These are phyloP conservation scores for Primulina eburnea DNA, from an alignment of 257 asterid species.

Conservation along the genomic window DNA sequence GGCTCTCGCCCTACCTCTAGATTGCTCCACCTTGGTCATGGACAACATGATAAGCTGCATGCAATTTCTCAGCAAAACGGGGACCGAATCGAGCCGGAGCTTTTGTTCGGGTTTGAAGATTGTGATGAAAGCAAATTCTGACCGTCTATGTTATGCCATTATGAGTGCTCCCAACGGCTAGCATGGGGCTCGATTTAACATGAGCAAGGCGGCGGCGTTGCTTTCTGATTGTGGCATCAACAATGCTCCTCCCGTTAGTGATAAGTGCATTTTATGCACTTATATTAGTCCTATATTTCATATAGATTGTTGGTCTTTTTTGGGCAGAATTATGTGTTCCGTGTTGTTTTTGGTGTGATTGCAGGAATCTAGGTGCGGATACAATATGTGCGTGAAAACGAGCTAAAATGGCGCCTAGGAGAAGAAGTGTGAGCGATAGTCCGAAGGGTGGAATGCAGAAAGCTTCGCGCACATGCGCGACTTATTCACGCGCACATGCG, in stretches of 20 bases:
- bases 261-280: too few relatives aligned
- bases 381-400: too few relatives aligned
- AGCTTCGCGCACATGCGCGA: too few relatives aligned
- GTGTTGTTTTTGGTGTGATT: too few relatives aligned
- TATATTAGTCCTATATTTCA: too few relatives aligned
- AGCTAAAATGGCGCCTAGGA: too few relatives aligned
- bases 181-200: slow-evolving; percentile 24
- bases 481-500: too few relatives aligned
- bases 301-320: too few relatives aligned
- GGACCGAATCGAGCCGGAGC: slow-evolving; percentile 23
- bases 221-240: slow-evolving; percentile 23
- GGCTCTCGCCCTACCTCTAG: neutral
- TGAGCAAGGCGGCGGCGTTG: slow-evolving; percentile 26
- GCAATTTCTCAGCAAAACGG: slow-evolving; percentile 14
- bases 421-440: too few relatives aligned
- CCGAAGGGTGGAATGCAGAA: too few relatives aligned
- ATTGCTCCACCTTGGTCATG: slow-evolving; percentile 20
- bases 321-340: too few relatives aligned
- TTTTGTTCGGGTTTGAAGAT: slow-evolving; percentile 27
- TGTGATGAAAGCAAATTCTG: slow-evolving; percentile 5
- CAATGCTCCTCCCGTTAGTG: neutral
- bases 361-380: too few relatives aligned
- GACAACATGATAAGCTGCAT: slow-evolving; percentile 24
- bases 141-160: slow-evolving; percentile 26
- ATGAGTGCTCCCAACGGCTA: neutral